A percentile compares a stretch with the other conserved stretches of the same genome.
These are phyloP conservation scores for Ceratobasidium sp. DNA, from an alignment of 1,284 basidiomycete species.

Conservation along the genomic window DNA sequence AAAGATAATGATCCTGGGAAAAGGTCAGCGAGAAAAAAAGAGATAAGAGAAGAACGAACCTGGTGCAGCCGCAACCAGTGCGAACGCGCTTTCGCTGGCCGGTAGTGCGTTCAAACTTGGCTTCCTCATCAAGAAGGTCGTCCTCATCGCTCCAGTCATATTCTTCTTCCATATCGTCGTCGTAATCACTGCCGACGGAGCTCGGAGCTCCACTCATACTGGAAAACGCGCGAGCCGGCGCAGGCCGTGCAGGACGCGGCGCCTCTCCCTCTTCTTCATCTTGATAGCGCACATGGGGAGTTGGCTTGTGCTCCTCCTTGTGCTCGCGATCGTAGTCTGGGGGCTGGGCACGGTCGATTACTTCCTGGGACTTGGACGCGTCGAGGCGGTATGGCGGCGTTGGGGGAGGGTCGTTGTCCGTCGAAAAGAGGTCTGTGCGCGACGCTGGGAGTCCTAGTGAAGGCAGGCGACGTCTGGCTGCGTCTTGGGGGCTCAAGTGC, in stretches of 20 bases:
- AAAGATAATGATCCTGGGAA: conserved; percentile 64
- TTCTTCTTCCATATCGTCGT: conserved; percentile 58
- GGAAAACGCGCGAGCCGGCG: conserved; percentile 1
- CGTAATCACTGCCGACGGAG: conserved; percentile 66
- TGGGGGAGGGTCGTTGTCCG: conserved; percentile 41
- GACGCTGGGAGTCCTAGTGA: conserved; percentile 16
- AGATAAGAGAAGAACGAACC: conserved; percentile 56
- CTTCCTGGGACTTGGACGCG: conserved; percentile 41
- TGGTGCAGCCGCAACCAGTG: conserved; percentile 64
- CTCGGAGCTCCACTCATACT: conserved; percentile 59
- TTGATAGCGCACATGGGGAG: conserved; percentile 39
- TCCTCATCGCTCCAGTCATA: conserved; percentile 81
- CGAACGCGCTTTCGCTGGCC: conserved; percentile 60
- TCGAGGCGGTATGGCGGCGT: conserved; percentile 44
- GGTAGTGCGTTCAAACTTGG: conserved; percentile 69
- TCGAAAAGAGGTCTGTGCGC: conserved; percentile 15
- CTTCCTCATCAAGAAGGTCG: conserved; percentile 73
- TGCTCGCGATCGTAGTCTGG: conserved; percentile 43
- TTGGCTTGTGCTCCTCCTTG: conserved; percentile 39
- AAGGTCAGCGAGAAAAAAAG: conserved; percentile 34
- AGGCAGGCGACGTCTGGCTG: conserved; percentile 8
- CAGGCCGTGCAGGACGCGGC: conserved; percentile 20
- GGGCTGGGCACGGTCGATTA: conserved; percentile 37
- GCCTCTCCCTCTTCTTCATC: conserved; percentile 38
- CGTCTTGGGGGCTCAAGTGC: neutral